These are phyloP conservation scores for Zygotorulaspora sp. DNA, from an alignment of 805 yeast genomes.

Conservation along the genomic window DNA sequence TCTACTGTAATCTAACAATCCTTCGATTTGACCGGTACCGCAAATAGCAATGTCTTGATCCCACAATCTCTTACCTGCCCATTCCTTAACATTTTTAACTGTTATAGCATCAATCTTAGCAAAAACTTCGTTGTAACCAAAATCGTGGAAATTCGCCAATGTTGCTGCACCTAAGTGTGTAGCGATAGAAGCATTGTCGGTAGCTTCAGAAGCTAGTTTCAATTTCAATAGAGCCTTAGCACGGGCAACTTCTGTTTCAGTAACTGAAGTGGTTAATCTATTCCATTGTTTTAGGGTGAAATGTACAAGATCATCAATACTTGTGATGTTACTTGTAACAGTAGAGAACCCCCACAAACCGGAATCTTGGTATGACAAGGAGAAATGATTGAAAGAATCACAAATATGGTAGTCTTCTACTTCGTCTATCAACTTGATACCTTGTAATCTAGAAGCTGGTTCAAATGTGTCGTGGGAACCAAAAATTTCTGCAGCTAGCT, in stretches of 20 bases:
- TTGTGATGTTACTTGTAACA: conserved; percentile 52
- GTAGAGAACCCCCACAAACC: conserved; percentile 84
- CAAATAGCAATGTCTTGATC: conserved; percentile 81
- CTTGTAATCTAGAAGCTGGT: conserved; percentile 53
- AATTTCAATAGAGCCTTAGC: conserved; percentile 71
- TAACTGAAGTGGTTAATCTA: conserved; percentile 69
- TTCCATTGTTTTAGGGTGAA: conserved; percentile 84
- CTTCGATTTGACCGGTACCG: conserved; percentile 85
- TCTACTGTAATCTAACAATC: conserved; percentile 77
- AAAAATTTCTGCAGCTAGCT: conserved; percentile 64
- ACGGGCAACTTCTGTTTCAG: conserved; percentile 73
- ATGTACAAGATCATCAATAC: conserved; percentile 73
- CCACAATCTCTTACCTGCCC: conserved; percentile 77
- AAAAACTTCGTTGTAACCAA: conserved; percentile 55
- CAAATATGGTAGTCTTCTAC: conserved; percentile 69
- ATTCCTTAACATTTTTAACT: conserved; percentile 54
- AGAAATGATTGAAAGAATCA: conserved; percentile 68
- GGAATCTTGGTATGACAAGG: conserved; percentile 65
- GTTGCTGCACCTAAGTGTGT: conserved; percentile 48
- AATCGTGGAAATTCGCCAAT: conserved; percentile 56
- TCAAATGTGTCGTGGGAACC: conserved; percentile 53
- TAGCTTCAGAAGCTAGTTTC: conserved; percentile 48
- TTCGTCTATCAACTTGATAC: conserved; percentile 66
- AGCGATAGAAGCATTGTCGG: conserved; percentile 49
- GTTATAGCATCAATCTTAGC: conserved; percentile 60